Base-by-base conservation (phyloP, 1,284 basidiomycete genomes). In the Ustilago loliicola region DNA sequence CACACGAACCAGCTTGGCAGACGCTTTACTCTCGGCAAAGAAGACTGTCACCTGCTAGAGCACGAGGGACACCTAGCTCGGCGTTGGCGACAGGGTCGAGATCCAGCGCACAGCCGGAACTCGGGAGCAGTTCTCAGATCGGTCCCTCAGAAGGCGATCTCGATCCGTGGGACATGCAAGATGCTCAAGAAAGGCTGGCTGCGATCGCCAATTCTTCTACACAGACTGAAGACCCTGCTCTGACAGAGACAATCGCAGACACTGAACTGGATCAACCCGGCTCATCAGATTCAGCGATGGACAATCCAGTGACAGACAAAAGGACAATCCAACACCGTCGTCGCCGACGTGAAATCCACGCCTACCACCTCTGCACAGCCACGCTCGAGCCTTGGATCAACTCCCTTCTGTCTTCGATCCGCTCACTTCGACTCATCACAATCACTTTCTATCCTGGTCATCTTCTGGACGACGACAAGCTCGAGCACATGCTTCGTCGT, bases 111-210 rank as follows among this genome's bases (percentile, higher is more conserved):
- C 13, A 40, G 23, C 38, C 51, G 27, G 34, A 42, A 29, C n/a
- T 11, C 4, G 55, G 38, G 13, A 40, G n/a, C 8, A 54, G 38
- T n/a, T 40, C 13, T 23, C 57, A 36, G 7, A 25, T 32, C n/a
- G 75, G 76, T 42, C 76, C 72, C 3, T 30, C 63, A 17, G 76
- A 75, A 50, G 76, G 72, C 53, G 76, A 79, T 17, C 53, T 79
- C 27, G 72, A 79, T 32, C 72, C 76, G 3, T 79, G 76, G 76
- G 72, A 79, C n/a, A 71, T 79, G 72, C 58, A 66, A 53, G 72
- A 74, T 25, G 76, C 72, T 13, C 76, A 79, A 30, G 76, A 74
- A 30, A 52, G 72, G 0, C 51, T 79, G 0, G 66, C 74, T 29
- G 66, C 74, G 2, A 23, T 68, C n/a, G 61, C 65, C 23, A 57